Evolutionary conservation across 163 green algal genomes (phyloP).

Genomic region (Scenedesmus sp.): DNA sequence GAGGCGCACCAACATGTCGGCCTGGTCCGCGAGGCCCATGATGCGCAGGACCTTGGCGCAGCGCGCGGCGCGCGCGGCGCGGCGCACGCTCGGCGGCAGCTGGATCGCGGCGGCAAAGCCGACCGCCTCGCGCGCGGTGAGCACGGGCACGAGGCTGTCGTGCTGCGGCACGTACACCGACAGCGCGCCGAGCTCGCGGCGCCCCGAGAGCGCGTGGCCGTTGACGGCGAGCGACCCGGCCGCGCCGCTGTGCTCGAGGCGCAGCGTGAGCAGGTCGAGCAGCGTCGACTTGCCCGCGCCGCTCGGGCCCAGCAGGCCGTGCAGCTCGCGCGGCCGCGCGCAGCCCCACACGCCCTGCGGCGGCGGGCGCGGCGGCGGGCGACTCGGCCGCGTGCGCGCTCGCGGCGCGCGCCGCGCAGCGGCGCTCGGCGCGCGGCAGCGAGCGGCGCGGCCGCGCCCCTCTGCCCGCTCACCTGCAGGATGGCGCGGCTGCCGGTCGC

Average conservation of each 20-base stretch:
- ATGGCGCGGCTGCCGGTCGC: slow-evolving; percentile 18
- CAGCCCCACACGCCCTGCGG: slow-evolving; percentile 47
- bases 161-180: slow-evolving; percentile 61
- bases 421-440: too few relatives aligned
- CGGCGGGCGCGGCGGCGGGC: too few relatives aligned
- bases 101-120: slow-evolving; percentile 54
- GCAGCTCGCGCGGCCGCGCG: slow-evolving; percentile 38
- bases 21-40: too few relatives aligned
- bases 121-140: slow-evolving; percentile 55
- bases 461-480: slow-evolving; percentile 26
- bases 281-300: slow-evolving; percentile 64
- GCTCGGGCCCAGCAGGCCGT: slow-evolving; percentile 51
- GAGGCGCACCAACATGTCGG: slow-evolving; percentile 48
- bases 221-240: too few relatives aligned
- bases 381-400: too few relatives aligned
- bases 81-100: slow-evolving; percentile 35
- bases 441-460: too few relatives aligned
- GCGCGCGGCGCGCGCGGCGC: slow-evolving; percentile 2
- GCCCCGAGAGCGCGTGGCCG: too few relatives aligned
- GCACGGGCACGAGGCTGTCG: slow-evolving; percentile 56
- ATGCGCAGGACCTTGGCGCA: slow-evolving; percentile 14
- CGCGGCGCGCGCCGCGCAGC: too few relatives aligned
- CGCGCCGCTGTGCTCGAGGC: too few relatives aligned
- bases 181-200: too few relatives aligned
- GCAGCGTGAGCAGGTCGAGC: slow-evolving; percentile 60